Percentiles rank a stretch among this genome's conserved stretches.
phyloP scores from a whole-genome alignment of 768 basidiomycete genomes.

The Psilocybe tampanensis region DNA sequence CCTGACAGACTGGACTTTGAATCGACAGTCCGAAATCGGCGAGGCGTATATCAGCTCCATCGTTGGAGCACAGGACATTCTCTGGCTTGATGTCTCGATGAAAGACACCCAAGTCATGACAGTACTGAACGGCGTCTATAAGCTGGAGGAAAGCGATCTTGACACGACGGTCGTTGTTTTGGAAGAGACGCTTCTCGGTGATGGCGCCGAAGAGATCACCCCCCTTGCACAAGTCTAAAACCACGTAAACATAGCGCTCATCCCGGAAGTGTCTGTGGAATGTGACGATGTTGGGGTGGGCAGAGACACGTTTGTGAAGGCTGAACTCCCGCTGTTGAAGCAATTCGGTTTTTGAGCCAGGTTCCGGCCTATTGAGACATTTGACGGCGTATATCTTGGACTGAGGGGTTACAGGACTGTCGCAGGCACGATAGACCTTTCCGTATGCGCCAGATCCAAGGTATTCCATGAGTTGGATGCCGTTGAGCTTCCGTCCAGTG shows the following conservation, averaged over 20 bases:
- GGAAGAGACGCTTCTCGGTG: conserved; percentile 53
- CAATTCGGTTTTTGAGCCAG: conserved; percentile 54
- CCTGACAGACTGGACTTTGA: conserved; percentile 41
- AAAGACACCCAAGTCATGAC: conserved; percentile 70
- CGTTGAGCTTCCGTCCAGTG: conserved; percentile 51
- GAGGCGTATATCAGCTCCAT: conserved; percentile 55
- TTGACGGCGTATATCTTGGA: conserved; percentile 70
- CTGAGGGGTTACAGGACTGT: conserved; percentile 39
- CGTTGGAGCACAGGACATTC: conserved; percentile 65
- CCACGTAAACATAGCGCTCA: conserved; percentile 63
- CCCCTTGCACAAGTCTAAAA: conserved; percentile 56
- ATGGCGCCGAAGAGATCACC: conserved; percentile 79
- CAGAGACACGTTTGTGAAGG: conserved; percentile 53
- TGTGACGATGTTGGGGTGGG: conserved; percentile 67
- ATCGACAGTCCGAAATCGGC: conserved; percentile 83
- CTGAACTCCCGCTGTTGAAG: conserved; percentile 72
- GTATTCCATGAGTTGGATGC: conserved; percentile 59
- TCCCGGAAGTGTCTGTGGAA: conserved; percentile 68
- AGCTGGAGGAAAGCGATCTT: conserved; percentile 75
- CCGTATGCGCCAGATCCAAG: conserved; percentile 81
- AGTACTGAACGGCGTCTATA: conserved; percentile 76
- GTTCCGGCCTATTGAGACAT: conserved; percentile 63
- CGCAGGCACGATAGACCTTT: conserved; percentile 73
- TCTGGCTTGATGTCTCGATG: conserved; percentile 92
- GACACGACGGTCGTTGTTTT: conserved; percentile 62